Percentiles rank a stretch among this genome's conserved stretches.
phyloP scores from a whole-genome alignment of 148 eudicot genomes.

The Hydrangea macrophylla region DNA sequence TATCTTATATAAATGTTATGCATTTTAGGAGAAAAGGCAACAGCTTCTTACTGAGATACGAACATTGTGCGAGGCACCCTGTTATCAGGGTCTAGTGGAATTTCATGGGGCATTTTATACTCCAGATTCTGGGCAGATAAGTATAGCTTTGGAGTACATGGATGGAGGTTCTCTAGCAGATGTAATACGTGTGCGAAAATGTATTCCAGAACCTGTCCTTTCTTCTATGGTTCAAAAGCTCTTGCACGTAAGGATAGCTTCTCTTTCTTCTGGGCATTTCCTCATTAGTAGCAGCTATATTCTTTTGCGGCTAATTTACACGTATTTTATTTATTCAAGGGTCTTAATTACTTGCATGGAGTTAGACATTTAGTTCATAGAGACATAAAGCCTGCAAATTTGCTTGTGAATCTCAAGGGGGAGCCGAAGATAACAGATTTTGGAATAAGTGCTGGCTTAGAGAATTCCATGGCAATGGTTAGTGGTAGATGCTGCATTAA shows the following conservation, averaged over 20 bases:
- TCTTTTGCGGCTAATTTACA: slow-evolving; percentile 5
- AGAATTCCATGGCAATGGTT: slow-evolving; percentile 97
- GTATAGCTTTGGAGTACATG: slow-evolving; percentile 97
- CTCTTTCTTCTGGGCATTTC: neutral
- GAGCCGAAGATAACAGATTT: slow-evolving; percentile 98
- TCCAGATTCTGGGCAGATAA: slow-evolving; percentile 95
- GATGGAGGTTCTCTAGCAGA: slow-evolving; percentile 97
- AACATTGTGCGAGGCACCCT: slow-evolving; percentile 92
- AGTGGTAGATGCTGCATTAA: slow-evolving; percentile 12
- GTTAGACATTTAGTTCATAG: slow-evolving; percentile 85
- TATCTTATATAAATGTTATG: slow-evolving; percentile 10
- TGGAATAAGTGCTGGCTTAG: slow-evolving; percentile 98
- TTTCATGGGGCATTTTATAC: slow-evolving; percentile 95
- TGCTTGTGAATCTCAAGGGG: slow-evolving; percentile 90
- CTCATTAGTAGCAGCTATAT: slow-evolving; percentile 1
- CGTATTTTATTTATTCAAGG: slow-evolving; percentile 40
- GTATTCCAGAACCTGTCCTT: slow-evolving; percentile 82
- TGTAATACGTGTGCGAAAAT: slow-evolving; percentile 45
- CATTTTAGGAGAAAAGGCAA: slow-evolving; percentile 75
- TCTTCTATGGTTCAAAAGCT: slow-evolving; percentile 76
- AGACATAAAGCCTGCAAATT: slow-evolving; percentile 97
- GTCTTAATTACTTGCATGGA: slow-evolving; percentile 86
- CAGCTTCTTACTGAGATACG: slow-evolving; percentile 90
- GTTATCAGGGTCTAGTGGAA: slow-evolving; percentile 84
- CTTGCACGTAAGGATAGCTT: slow-evolving; percentile 42